Evolutionary conservation across 805 yeast species (phyloP).

Genomic region (Candida boidinii): DNA sequence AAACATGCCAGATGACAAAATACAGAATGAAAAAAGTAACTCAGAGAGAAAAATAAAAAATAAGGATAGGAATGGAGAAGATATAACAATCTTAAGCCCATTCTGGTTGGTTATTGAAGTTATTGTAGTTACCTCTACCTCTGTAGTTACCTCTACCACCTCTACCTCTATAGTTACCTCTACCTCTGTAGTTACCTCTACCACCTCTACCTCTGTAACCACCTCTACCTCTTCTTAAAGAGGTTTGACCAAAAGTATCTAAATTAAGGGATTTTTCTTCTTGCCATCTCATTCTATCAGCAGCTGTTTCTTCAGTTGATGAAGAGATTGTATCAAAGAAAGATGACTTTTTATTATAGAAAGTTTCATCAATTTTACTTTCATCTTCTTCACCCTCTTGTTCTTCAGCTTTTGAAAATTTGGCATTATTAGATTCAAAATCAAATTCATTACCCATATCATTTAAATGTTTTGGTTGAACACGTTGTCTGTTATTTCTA

Average conservation of each 20-base stretch:
- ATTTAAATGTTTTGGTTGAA: slow-evolving; percentile 6
- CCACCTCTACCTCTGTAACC: slow-evolving; percentile 49
- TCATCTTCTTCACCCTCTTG: slow-evolving; percentile 25
- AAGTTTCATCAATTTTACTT: slow-evolving; percentile 23
- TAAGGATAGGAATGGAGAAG: too few species aligned
- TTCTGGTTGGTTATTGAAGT: neutral
- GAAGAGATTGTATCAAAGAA: slow-evolving; percentile 84
- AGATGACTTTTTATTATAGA: slow-evolving; percentile 74
- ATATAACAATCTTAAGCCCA: too few species aligned
- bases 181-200: slow-evolving; percentile 31
- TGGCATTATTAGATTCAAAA: slow-evolving; percentile 66
- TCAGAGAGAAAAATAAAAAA: too few species aligned
- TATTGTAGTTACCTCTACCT: slow-evolving; percentile 9
- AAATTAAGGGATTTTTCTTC: slow-evolving; percentile 66
- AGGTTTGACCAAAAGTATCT: slow-evolving; percentile 79
- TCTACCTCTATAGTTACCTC: slow-evolving; percentile 29
- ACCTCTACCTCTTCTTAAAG: slow-evolving; percentile 33
- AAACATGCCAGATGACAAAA: too few species aligned
- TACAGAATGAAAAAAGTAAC: too few species aligned
- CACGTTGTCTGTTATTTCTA: slow-evolving; percentile 1
- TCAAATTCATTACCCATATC: slow-evolving; percentile 55
- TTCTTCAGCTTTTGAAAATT: slow-evolving; percentile 46
- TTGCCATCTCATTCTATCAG: slow-evolving; percentile 48
- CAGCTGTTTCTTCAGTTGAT: slow-evolving; percentile 40
- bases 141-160: slow-evolving; percentile 24